phyloP scores from a whole-genome alignment of 805 yeast species.

The Sugiyamaella valdiviana region DNA sequence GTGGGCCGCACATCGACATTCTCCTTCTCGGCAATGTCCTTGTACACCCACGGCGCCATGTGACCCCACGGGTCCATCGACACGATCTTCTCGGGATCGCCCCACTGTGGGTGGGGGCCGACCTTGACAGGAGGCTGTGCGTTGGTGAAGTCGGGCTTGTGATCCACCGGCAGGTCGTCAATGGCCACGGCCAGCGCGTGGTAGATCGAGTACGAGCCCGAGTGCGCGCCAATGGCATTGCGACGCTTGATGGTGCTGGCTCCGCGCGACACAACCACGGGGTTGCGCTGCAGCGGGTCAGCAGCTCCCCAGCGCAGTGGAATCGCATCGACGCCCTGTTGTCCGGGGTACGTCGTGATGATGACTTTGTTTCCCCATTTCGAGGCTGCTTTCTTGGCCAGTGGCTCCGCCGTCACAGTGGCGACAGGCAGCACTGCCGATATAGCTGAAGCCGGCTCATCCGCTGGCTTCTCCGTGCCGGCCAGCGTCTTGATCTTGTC shows the following conservation, averaged over 20 bases:
- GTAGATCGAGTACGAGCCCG: constrained; percentile 58
- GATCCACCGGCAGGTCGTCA: constrained; percentile 46
- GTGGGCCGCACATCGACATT: constrained; percentile 57
- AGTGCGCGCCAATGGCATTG: constrained; percentile 59
- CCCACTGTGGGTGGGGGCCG: constrained; percentile 53
- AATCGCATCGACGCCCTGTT: constrained; percentile 44
- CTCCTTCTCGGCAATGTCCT: constrained; percentile 39
- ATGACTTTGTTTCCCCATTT: constrained; percentile 34
- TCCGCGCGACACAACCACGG: constrained; percentile 49
- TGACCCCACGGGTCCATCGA: constrained; percentile 66
- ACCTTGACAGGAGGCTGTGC: constrained; percentile 56
- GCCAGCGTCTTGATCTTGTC: background rate
- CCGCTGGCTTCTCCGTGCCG: background rate
- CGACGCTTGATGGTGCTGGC: constrained; percentile 46
- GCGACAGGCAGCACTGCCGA: background rate
- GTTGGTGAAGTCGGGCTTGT: constrained; percentile 55
- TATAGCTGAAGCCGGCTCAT: background rate
- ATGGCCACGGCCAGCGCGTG: constrained; percentile 63
- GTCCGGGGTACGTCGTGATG: constrained; percentile 50
- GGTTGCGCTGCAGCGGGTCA: constrained; percentile 47
- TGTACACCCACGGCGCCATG: constrained; percentile 53
- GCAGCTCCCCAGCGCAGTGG: constrained; percentile 48
- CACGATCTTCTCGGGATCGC: constrained; percentile 49
- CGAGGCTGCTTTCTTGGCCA: background rate
- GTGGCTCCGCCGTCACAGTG: background rate